Base-by-base conservation (phyloP, 140 eudicot genomes). In the Ambrosia hybrid region DNA sequence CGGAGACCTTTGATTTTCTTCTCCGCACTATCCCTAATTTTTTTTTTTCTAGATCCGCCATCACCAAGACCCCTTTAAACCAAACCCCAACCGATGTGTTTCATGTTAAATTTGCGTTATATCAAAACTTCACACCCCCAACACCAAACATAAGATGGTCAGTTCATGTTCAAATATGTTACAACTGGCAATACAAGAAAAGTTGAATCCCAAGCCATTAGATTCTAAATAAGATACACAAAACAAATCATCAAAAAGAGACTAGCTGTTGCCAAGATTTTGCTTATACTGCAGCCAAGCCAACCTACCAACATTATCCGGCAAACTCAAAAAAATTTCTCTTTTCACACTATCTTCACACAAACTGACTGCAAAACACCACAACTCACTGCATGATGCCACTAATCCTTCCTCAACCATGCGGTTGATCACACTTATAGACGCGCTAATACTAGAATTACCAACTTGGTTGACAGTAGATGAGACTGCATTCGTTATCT, bases 331-430 rank as follows among this genome's bases (percentile, higher is more conserved):
- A 17, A 70, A 70, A 16, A 53, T 21, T 34, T 53, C 65, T 55
- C 74, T 70, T 53, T 70, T 70, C 51, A 70, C 65, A 36, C 26
- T 13, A 36, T 70, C 74, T 70, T 70, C 65, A 70, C 59, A 52
- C 51, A 70, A 52, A 55, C 65, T 70, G 10, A 70, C 45, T 37
- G 65, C 65, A 53, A 70, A 70, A 43, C 74, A 70, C 74, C 74
- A 70, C 37, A 70, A 53, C 37, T 52, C 65, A 36, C 45, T 37
- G 14, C 73, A 46, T 34, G 46, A 33, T 9, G 65, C 45, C 74
- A 70, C 49, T 48, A 67, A 46, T 2, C 72, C 72, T 14, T 21
- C 58, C 2, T 48, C 57, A 4, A 48, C 57, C 72, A 48, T 67
- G 39, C 41, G 39, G 4, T 21, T 21, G 6, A 46, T 48, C 17